These are phyloP conservation scores for Irpex sp. DNA, from an alignment of 1,284 basidiomycete genomes.

Conservation along the genomic window DNA sequence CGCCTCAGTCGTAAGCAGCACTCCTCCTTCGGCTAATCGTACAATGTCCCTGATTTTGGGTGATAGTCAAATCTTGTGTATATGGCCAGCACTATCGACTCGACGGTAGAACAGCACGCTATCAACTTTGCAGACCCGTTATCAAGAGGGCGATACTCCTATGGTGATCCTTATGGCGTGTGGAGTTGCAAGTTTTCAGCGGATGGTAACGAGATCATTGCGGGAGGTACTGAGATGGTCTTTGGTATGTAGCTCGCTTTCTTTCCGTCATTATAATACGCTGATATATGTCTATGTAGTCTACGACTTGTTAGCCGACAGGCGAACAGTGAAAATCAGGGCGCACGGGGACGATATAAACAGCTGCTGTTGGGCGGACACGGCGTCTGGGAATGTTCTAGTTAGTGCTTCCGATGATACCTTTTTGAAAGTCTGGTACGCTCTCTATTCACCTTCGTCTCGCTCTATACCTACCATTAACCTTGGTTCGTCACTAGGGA, in stretches of 20 bases:
- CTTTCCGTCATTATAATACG: not conserved
- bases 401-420: conserved; percentile 93
- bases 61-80: conserved; percentile 67
- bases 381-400: conserved; percentile 86
- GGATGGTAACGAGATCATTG: conserved; percentile 88
- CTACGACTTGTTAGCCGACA: conserved; percentile 83
- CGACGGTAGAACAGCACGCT: conserved; percentile 63
- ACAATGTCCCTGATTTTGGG: not conserved
- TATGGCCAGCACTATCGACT: conserved; percentile 79
- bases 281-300: conserved; percentile 41
- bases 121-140: conserved; percentile 62
- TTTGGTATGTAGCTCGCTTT: conserved; percentile 47
- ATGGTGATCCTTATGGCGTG: conserved; percentile 62
- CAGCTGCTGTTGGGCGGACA: conserved; percentile 94
- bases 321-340: conserved; percentile 74
- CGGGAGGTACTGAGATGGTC: conserved; percentile 70
- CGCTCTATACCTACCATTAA: not conserved
- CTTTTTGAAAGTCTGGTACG: conserved; percentile 91
- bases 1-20: conserved; percentile 66
- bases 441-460: not conserved
- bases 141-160: conserved; percentile 27
- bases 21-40: not conserved
- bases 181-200: conserved; percentile 96
- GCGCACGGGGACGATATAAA: conserved; percentile 93
- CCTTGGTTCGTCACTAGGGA: conserved; percentile 52